Evolutionary conservation across 2,329 filamentous ascomycete genomes (phyloP).

Genomic region (Paecilomyces niveus): DNA sequence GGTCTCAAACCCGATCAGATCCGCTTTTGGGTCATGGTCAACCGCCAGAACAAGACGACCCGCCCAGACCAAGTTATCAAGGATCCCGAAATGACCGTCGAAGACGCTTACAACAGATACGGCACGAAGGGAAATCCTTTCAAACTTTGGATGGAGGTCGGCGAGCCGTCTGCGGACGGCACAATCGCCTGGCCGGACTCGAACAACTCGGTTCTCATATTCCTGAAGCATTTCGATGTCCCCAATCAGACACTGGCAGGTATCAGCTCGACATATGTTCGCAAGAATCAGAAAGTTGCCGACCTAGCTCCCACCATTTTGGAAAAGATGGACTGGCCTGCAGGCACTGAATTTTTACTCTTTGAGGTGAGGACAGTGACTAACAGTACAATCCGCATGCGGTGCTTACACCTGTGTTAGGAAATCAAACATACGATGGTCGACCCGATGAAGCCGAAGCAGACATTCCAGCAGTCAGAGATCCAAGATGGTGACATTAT

Average conservation of each 20-base stretch:
- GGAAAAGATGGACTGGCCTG: conserved; percentile 78
- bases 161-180: conserved; percentile 62
- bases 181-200: conserved; percentile 59
- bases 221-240: conserved; percentile 86
- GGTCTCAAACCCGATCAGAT: conserved; percentile 61
- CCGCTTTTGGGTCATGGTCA: conserved; percentile 95
- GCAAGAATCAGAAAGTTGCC: conserved; percentile 77
- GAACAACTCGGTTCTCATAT: conserved; percentile 64
- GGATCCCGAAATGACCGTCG: conserved; percentile 68
- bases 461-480: conserved; percentile 82
- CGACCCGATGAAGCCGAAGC: conserved; percentile 84
- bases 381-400: conserved; percentile 11
- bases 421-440: conserved; percentile 99
- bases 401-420: conserved; percentile 22
- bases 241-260: conserved; percentile 69
- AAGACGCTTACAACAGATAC: conserved; percentile 64
- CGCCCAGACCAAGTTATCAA: conserved; percentile 81
- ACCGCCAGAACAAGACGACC: conserved; percentile 93
- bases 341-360: conserved; percentile 63
- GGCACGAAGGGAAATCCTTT: conserved; percentile 63
- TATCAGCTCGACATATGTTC: conserved; percentile 78
- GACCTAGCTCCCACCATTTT: conserved; percentile 74
- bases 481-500: conserved; percentile 96
- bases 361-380: conserved; percentile 57
- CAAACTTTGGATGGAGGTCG: conserved; percentile 80